Evolutionary conservation across 2,329 filamentous ascomycete genomes (phyloP).

Genomic region (Celoporthe dispersa): DNA sequence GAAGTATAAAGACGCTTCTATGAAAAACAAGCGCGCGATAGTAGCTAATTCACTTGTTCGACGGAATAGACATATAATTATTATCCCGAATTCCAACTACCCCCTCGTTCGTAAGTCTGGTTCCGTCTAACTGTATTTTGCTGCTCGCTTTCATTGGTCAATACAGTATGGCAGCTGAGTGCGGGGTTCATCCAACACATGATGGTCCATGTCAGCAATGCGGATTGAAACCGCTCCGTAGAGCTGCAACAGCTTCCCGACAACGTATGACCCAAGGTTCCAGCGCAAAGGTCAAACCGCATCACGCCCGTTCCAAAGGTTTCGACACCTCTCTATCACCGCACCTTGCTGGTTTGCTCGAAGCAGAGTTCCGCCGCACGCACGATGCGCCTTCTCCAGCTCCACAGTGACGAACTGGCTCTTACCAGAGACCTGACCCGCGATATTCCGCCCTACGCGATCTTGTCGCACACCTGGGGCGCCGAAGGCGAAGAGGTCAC

Average conservation of each 20-base stretch:
- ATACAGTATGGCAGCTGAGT: neutral
- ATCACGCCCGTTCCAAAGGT: neutral
- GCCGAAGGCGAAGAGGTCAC: neutral
- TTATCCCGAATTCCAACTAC: no score
- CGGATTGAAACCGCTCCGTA: no score
- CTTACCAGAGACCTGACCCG: neutral
- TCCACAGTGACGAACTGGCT: neutral
- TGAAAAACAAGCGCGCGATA: no score
- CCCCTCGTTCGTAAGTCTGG: neutral
- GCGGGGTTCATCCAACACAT: no score
- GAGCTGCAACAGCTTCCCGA: neutral
- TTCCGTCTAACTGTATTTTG: neutral
- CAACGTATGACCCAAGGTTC: neutral
- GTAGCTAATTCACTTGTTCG: no score
- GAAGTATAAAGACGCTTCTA: no score
- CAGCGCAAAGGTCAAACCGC: neutral
- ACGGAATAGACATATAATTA: no score
- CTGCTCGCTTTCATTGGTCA: neutral
- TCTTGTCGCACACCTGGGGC: neutral
- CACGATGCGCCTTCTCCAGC: neutral
- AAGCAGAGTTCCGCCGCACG: neutral
- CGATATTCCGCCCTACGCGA: neutral
- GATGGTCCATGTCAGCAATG: no score
- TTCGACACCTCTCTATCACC: neutral
- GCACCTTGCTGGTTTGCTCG: neutral